Percentiles rank a stretch among this genome's conserved stretches.
Evolutionary conservation across 2,329 filamentous ascomycete genomes (phyloP).

Genomic region (Aureobasidium zeae): DNA sequence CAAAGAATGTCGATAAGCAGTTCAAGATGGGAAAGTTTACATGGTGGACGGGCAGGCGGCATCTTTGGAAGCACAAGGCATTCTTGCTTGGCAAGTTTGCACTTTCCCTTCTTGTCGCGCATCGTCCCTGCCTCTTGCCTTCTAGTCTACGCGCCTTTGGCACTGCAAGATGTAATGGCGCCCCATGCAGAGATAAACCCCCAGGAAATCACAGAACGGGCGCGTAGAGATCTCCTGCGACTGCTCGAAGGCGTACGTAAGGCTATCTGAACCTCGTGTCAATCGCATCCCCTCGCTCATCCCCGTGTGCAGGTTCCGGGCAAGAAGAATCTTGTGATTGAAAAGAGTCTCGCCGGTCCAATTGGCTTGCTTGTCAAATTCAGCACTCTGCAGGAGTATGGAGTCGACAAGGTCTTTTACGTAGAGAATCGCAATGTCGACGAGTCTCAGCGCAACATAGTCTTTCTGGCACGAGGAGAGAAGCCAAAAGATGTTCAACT

Average conservation of each 20-base stretch:
- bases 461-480: constrained; percentile 88
- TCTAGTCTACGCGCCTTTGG: constrained; percentile 6
- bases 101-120: no score
- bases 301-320: constrained; percentile 67
- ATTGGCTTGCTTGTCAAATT: constrained; percentile 91
- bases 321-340: constrained; percentile 96
- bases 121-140: neutral
- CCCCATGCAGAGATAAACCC: constrained; percentile 51
- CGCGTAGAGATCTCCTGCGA: constrained; percentile 78
- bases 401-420: constrained; percentile 95
- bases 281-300: neutral
- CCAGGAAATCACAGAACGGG: constrained; percentile 68
- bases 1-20: no score
- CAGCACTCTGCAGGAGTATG: constrained; percentile 90
- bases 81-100: constrained; percentile 7
- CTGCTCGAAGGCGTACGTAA: constrained; percentile 89
- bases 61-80: no score
- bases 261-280: constrained; percentile 21
- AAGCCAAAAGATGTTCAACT: constrained; percentile 72
- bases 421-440: constrained; percentile 94
- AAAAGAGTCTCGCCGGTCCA: constrained; percentile 79
- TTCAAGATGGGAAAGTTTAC: neutral
- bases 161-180: constrained; percentile 27
- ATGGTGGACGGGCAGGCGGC: no score
- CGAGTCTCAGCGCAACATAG: constrained; percentile 84